Conservation (phyloP, 257 asterid genomes). For the Mitragyna speciosa region DNA sequence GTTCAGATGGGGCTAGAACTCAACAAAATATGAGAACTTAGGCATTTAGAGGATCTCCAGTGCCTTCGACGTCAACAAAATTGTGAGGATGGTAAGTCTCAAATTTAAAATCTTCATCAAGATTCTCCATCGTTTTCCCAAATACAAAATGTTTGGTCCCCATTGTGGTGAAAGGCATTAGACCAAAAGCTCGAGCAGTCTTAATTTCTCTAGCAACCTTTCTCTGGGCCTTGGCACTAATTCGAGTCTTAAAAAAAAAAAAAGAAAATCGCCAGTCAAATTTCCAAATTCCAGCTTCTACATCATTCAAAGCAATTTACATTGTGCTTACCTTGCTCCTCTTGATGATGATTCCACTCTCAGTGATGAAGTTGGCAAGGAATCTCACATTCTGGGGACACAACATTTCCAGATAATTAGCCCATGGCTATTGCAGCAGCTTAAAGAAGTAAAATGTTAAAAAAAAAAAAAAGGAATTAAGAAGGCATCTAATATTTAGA, state of each 20-base stretch:
- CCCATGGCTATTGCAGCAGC: neutral
- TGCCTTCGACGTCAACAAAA: slow-evolving; percentile 41
- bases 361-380: slow-evolving; percentile 84
- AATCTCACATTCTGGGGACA: slow-evolving; percentile 77
- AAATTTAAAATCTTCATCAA: slow-evolving; percentile 37
- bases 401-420: slow-evolving; percentile 8
- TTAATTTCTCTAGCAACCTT: slow-evolving; percentile 71
- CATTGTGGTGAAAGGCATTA: slow-evolving; percentile 96
- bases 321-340: slow-evolving; percentile 68
- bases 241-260: slow-evolving; percentile 34
- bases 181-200: slow-evolving; percentile 94
- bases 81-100: slow-evolving; percentile 30
- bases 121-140: slow-evolving; percentile 71
- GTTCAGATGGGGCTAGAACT: neutral
- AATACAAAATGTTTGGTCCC: slow-evolving; percentile 68
- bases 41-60: slow-evolving; percentile 6
- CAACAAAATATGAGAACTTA: neutral
- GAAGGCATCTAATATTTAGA: neutral
- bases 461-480: neutral
- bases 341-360: slow-evolving; percentile 78
- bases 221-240: slow-evolving; percentile 59
- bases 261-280: neutral
- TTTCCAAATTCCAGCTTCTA: neutral
- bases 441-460: neutral
- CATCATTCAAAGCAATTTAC: neutral